Percentiles rank a stretch among this genome's conserved stretches.
Conservation (phyloP, 768 basidiomycete species). For the Tulasnella sp. region DNA sequence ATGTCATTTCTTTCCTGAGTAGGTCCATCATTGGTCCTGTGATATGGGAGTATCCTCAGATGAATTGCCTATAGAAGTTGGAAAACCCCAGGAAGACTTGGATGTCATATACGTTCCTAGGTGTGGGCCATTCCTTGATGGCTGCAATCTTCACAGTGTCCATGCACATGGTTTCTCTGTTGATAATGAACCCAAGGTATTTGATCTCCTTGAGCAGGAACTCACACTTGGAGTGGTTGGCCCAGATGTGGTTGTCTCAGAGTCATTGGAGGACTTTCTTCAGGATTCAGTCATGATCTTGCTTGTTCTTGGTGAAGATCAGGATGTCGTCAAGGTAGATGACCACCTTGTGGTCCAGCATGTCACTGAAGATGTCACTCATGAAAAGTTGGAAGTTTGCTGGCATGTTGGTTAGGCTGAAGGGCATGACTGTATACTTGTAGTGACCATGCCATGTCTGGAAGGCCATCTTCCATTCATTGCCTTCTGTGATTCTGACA, state of each 20-base stretch:
- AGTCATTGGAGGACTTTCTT: constrained; percentile 13
- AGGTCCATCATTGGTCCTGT: not conserved
- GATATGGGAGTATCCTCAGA: constrained; percentile 19
- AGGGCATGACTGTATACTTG: constrained; percentile 1
- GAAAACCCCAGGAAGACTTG: constrained; percentile 25
- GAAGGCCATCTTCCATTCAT: constrained; percentile 17
- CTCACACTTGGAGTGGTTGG: not conserved
- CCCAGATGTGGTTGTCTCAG: not conserved
- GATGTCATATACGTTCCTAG: constrained; percentile 19
- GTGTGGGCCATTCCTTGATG: constrained; percentile 22
- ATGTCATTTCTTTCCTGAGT: not conserved
- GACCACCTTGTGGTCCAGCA: constrained; percentile 17
- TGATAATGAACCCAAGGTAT: constrained; percentile 1
- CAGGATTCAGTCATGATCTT: constrained; percentile 13
- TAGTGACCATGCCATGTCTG: not conserved
- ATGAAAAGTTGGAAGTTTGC: constrained; percentile 8
- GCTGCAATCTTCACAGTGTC: constrained; percentile 21
- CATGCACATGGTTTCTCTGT: constrained; percentile 18
- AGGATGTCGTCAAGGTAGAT: constrained; percentile 21
- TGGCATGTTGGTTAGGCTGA: not conserved
- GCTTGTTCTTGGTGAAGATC: constrained; percentile 8
- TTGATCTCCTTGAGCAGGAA: not conserved
- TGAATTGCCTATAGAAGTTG: constrained; percentile 27
- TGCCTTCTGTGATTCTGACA: constrained; percentile 5
- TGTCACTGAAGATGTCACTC: constrained; percentile 18